Conservation (phyloP, 208 protist species). For the Wallacemonas sp. region DNA sequence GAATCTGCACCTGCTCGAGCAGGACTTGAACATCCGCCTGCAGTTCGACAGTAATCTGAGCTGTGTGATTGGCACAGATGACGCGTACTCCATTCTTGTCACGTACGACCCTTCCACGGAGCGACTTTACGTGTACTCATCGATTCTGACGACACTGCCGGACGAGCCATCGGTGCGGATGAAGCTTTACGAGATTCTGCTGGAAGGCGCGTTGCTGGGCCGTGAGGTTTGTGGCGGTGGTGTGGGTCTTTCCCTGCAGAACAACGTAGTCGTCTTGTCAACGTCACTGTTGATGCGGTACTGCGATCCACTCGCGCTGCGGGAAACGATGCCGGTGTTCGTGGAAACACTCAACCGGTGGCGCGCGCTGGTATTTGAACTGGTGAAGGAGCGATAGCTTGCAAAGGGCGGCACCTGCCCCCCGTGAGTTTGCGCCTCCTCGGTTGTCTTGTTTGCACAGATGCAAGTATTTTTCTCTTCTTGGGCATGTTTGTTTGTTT, state of each 20-base stretch:
- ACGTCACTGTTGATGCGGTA: conserved; percentile 56
- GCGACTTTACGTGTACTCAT: conserved; percentile 79
- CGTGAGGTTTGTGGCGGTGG: conserved; percentile 84
- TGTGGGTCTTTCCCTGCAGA: conserved; percentile 57
- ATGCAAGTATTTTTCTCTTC: no score
- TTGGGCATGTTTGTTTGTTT: no score
- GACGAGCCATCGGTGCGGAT: conserved; percentile 37
- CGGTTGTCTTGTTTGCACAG: no score
- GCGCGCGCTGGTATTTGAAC: conserved; percentile 57
- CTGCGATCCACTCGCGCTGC: conserved; percentile 44
- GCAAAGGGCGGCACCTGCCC: no score
- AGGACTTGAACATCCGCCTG: conserved; percentile 50
- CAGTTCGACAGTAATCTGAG: conserved; percentile 77
- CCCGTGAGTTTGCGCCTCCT: no score
- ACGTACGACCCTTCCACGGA: conserved; percentile 76
- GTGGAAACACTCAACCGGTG: conserved; percentile 72
- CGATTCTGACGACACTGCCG: conserved; percentile 62
- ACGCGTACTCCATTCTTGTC: conserved; percentile 64
- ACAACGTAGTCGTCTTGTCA: conserved; percentile 63
- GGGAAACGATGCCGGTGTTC: conserved; percentile 60
- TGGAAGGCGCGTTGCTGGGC: conserved; percentile 74
- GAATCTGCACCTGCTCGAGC: conserved; percentile 45
- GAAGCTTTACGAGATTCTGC: conserved; percentile 77
- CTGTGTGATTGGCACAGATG: conserved; percentile 64
- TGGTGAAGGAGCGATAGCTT: conserved; percentile 20